Conservation (phyloP, 169 alveolate species). For the Neospora caninum region DNA sequence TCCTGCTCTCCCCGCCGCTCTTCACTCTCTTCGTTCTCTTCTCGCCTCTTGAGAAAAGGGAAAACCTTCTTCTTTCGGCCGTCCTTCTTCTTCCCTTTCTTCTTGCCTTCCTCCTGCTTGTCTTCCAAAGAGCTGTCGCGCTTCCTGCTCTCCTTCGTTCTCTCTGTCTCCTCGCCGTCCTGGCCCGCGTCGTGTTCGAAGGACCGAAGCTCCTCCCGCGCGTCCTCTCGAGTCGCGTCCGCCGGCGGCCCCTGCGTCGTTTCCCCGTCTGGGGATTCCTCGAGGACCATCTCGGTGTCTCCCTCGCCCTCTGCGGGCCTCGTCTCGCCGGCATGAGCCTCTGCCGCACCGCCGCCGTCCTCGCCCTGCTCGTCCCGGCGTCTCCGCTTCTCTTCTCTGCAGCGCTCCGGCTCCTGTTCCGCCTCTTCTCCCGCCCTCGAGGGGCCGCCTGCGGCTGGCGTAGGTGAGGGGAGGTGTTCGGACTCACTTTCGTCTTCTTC, state of each 20-base stretch:
- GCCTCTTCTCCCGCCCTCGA: not conserved
- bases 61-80: not conserved
- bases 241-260: too few species aligned
- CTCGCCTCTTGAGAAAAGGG: not conserved
- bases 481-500: not conserved
- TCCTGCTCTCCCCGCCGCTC: not conserved
- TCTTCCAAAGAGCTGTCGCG: not conserved
- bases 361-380: not conserved
- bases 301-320: too few species aligned
- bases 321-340: too few species aligned
- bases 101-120: not conserved
- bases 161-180: not conserved
- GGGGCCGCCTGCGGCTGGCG: not conserved
- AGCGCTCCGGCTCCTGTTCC: not conserved
- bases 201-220: too few species aligned
- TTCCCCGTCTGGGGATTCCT: too few species aligned
- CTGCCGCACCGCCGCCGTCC: too few species aligned
- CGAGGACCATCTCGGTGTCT: too few species aligned
- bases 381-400: not conserved
- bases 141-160: not conserved
- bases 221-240: too few species aligned
- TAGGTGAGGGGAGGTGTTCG: not conserved
- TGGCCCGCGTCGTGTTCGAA: too few species aligned
- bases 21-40: not conserved
- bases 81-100: not conserved